Base-by-base conservation (phyloP, 805 yeast genomes). In the Candida maris region DNA sequence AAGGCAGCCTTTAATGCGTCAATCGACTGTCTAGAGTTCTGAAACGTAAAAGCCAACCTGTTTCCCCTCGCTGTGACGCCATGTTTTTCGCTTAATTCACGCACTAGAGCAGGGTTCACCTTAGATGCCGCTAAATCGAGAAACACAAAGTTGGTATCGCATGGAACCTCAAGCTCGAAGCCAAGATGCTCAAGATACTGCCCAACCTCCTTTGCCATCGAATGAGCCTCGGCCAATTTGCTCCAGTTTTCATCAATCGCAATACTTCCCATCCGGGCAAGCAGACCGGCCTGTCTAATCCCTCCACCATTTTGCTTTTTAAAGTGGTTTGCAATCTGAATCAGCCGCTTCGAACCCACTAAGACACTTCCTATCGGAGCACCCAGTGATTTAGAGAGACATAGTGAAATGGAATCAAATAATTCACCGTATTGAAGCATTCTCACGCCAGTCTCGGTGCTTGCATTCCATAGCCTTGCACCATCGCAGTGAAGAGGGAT, bases 301-400 rank as follows among this genome's bases (percentile, higher is more conserved):
- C 96, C 96, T 49, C 96, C 96, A 56, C 97, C 97, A 46, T 77
- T 76, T 64, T 89, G 96, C 54, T 89, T 89, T 49, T 85, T 82
- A 67, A 88, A 83, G 63, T 88, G 95, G 57, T 79, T 81, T 27
- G 93, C 86, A 53, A 77, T 79, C 49, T 68, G 64, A 44, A 87
- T 80, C 49, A 79, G 71, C 34, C 65, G 63, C 26, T 57, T 52
- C 30, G 67, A 63, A 26, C 95, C 93, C 26, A 87, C 96, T 29
- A 89, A 68, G 4, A 88, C 77, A 12, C 95, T 82, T 6, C 97
- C 97, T 52, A 89, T 79, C 40, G 97, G 96, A 1, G 96, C 96
- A 41, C 96, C 96, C 52, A 88, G 68, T 5, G 94, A 81, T 60
- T 89, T 89, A 33, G 96, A 86, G 34, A 89, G 63, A 61, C 97